A percentile compares a stretch with the other conserved stretches of the same genome.
phyloP scores from a whole-genome alignment of 495 filamentous ascomycete species.

The Chaetomium cochliodes region DNA sequence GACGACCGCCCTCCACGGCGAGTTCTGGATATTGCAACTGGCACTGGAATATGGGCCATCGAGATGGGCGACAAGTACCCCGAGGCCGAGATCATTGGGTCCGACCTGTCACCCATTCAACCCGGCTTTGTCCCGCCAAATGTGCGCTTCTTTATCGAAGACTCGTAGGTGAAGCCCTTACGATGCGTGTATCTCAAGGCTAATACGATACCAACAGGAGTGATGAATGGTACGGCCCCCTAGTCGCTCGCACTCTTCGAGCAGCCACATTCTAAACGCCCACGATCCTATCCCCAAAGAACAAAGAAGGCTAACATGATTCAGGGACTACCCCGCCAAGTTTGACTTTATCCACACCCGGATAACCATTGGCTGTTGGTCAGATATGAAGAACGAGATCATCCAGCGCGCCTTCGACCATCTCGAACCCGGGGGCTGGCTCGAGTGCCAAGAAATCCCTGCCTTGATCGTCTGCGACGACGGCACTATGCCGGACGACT shows the following conservation, averaged over 20 bases:
- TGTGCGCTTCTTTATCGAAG: conserved; percentile 50
- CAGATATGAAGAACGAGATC: conserved; percentile 44
- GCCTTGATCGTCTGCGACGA: conserved; percentile 61
- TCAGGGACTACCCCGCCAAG: conserved; percentile 28
- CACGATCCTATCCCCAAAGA: neutral
- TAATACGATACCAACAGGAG: conserved; percentile 31
- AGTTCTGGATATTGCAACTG: conserved; percentile 70
- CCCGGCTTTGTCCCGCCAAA: conserved; percentile 44
- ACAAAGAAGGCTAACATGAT: conserved; percentile 19
- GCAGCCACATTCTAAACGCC: neutral
- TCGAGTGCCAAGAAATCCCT: conserved; percentile 64
- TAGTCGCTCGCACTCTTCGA: conserved; percentile 4
- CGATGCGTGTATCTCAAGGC: neutral
- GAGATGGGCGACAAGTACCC: conserved; percentile 50
- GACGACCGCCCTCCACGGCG: conserved; percentile 47
- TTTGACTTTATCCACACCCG: conserved; percentile 55
- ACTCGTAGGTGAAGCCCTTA: conserved; percentile 35
- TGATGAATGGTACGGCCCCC: conserved; percentile 38
- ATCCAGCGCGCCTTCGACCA: conserved; percentile 44
- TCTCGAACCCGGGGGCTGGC: conserved; percentile 62
- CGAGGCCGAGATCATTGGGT: conserved; percentile 41
- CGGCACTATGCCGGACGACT: conserved; percentile 49
- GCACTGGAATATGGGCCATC: conserved; percentile 56
- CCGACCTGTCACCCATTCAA: conserved; percentile 48
- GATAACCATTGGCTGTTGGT: conserved; percentile 47